Evolutionary conservation across 768 basidiomycete genomes (phyloP).

Genomic region (Pisolithus tinctorius): DNA sequence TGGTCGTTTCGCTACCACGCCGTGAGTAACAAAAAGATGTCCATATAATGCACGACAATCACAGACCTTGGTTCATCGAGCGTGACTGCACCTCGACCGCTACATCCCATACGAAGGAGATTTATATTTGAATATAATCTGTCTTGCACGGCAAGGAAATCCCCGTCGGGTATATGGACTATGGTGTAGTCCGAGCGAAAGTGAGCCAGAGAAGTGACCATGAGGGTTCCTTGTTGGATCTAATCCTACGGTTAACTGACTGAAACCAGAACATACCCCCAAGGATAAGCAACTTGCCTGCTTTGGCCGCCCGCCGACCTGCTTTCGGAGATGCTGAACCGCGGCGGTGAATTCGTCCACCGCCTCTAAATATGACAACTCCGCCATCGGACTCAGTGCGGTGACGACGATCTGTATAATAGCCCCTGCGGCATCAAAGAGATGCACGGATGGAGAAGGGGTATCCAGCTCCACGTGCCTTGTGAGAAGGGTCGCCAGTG

Average conservation of each 20-base stretch:
- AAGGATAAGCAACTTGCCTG: constrained; percentile 33
- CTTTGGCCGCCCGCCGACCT: constrained; percentile 67
- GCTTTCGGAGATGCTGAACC: constrained; percentile 51
- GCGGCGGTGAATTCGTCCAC: constrained; percentile 54
- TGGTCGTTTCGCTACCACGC: constrained; percentile 59
- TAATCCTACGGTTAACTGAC: constrained; percentile 15
- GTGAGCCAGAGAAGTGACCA: constrained; percentile 80
- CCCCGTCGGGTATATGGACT: constrained; percentile 63
- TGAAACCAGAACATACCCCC: background rate
- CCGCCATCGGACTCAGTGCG: constrained; percentile 41
- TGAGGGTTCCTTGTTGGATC: constrained; percentile 62
- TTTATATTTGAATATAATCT: constrained; percentile 78
- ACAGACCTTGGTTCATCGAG: constrained; percentile 67
- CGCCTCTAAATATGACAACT: constrained; percentile 37
- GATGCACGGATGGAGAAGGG: constrained; percentile 3
- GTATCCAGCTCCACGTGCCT: constrained; percentile 30
- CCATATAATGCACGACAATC: background rate
- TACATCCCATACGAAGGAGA: constrained; percentile 77
- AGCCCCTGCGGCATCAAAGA: constrained; percentile 9
- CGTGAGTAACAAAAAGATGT: constrained; percentile 5
- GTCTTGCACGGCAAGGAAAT: constrained; percentile 56
- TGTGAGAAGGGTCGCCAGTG: constrained; percentile 69
- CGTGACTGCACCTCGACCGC: constrained; percentile 70
- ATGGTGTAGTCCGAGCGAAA: constrained; percentile 87
- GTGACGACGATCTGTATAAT: constrained; percentile 50